phyloP scores from a whole-genome alignment of 768 basidiomycete species.

The Rhizopogon salebrosus region DNA sequence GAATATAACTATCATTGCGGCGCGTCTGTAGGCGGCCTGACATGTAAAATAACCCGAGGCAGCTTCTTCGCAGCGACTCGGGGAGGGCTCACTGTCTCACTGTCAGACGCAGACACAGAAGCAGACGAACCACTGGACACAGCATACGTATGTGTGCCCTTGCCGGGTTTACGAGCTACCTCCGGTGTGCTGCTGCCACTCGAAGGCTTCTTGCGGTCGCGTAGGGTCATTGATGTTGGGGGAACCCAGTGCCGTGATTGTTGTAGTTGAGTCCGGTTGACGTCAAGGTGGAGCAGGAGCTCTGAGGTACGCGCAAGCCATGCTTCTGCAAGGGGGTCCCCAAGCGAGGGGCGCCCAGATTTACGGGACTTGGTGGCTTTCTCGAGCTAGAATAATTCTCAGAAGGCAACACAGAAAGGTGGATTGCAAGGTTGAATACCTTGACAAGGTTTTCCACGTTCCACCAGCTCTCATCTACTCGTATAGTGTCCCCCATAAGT shows the following conservation, averaged over 20 bases:
- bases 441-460: constrained; percentile 48
- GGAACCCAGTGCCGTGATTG: constrained; percentile 15
- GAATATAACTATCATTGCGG: not conserved
- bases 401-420: not conserved
- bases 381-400: constrained; percentile 45
- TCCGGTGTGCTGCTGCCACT: constrained; percentile 6
- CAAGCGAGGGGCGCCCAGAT: constrained; percentile 34
- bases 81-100: not conserved
- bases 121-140: constrained; percentile 1
- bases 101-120: not conserved
- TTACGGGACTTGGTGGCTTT: constrained; percentile 57
- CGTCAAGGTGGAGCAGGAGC: constrained; percentile 12
- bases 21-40: constrained; percentile 35
- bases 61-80: constrained; percentile 36
- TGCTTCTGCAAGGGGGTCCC: constrained; percentile 30
- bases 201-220: constrained; percentile 39
- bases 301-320: constrained; percentile 57
- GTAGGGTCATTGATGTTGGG: constrained; percentile 41
- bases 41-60: constrained; percentile 51
- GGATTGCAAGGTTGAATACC: constrained; percentile 29
- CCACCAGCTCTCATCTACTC: constrained; percentile 61
- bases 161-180: constrained; percentile 11
- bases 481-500: constrained; percentile 30
- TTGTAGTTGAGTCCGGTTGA: constrained; percentile 3
- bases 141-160: constrained; percentile 5